A percentile compares a stretch with the other conserved stretches of the same genome.
These are phyloP conservation scores for Phaseolus lunatus DNA, from an alignment of 306 rosid genomes.

Conservation along the genomic window DNA sequence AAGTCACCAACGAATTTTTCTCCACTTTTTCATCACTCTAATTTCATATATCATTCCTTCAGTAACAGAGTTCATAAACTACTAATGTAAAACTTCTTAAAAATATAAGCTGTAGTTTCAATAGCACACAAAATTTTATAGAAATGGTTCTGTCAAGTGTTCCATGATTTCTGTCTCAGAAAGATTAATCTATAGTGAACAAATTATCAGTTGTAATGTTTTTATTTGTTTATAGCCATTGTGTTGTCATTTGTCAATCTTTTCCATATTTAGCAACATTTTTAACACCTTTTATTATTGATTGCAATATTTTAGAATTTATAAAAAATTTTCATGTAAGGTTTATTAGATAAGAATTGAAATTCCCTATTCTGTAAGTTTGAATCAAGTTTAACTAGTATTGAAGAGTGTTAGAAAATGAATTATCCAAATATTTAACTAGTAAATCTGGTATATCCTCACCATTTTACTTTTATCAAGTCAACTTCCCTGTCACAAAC, in stretches of 20 bases:
- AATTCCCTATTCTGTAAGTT: not conserved
- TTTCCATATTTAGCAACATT: not conserved
- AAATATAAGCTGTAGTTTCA: not conserved
- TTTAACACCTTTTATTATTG: not conserved
- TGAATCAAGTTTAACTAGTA: not conserved
- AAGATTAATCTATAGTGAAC: not conserved
- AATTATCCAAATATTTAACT: not conserved
- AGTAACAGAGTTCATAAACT: not conserved
- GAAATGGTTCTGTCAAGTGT: not conserved
- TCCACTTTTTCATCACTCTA: not conserved
- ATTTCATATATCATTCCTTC: not conserved
- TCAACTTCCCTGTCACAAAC: not conserved
- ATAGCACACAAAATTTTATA: not conserved
- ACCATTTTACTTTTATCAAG: not conserved
- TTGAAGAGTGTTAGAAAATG: not conserved
- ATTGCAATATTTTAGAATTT: not conserved
- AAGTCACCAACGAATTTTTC: not conserved
- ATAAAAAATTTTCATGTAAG: not conserved
- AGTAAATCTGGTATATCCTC: not conserved
- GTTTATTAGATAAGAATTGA: not conserved
- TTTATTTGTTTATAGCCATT: not conserved
- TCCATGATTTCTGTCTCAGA: not conserved
- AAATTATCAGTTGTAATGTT: not conserved
- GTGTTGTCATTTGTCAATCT: not conserved
- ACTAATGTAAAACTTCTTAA: not conserved